Base-by-base conservation (phyloP, 257 asterid species). In the Mentha longifolia region DNA sequence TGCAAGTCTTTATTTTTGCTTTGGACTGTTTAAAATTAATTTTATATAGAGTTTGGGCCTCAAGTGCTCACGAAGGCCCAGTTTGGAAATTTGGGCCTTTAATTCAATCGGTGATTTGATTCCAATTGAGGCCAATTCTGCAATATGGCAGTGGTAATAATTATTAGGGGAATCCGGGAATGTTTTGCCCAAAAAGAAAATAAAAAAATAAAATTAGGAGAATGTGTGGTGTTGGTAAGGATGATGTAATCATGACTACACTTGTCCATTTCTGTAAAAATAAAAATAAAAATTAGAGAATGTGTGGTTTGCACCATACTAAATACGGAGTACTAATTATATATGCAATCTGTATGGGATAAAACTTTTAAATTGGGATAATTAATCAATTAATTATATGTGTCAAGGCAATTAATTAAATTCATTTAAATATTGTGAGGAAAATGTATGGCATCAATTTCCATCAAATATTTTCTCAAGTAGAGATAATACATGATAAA, bases 171-270 rank as follows among this genome's bases (percentile, higher is more conserved):
- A 33, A 33, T 33, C 4, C 3, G 37, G 37, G 3, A 33, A 33
- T 33, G 37, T 33, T 33, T 4, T 6, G 5, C 37, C 37, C 4
- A 33, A 33, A 33, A n/a, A n/a, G n/a, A n/a, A n/a, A n/a, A n/a
- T n/a, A n/a, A n/a, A n/a, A n/a, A n/a, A n/a, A n/a, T n/a, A n/a
- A n/a, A n/a, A n/a, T n/a, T n/a, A n/a, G n/a, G n/a, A 33, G 37
- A 33, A 33, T 33, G 4, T 33, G 25, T 33, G 46, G 51, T 35
- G 37, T 28, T 11, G 1, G 16, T 13, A 54, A 50, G 72, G 46
- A 42, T 64, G 77, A 73, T 64, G 66, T 16, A 28, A 64, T 64
- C 28, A 13, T 63, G 77, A 72, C 45, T 10, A 61, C 15, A 72
- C 9, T 20, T 35, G 47, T 33, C 30, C 5, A 45, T 33, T 60